Conservation (phyloP, 2,329 filamentous ascomycete species). For the Talaromyces islandicus region DNA sequence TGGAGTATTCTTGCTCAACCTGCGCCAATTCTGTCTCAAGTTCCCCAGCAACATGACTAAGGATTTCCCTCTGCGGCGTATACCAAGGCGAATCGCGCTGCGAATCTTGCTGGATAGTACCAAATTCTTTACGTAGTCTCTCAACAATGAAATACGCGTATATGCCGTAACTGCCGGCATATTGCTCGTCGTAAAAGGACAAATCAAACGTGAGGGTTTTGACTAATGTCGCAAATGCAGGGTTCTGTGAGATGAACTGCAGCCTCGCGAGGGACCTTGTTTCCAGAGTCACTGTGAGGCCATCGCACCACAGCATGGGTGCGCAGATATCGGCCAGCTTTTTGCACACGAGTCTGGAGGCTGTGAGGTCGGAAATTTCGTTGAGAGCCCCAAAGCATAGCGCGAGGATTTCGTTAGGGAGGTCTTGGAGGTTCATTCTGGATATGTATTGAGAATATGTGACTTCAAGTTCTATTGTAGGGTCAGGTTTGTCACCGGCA, state of each 20-base stretch:
- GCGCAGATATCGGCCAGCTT: background rate
- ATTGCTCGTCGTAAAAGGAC: background rate
- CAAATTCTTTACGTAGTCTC: background rate
- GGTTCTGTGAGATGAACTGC: background rate
- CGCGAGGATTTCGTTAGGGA: background rate
- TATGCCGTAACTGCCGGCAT: background rate
- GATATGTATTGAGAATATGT: too few relatives aligned
- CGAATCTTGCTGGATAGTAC: background rate
- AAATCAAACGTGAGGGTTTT: background rate
- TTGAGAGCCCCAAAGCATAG: background rate
- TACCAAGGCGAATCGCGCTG: too few relatives aligned
- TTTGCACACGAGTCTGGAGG: background rate
- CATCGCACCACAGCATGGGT: background rate
- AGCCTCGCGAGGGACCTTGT: background rate
- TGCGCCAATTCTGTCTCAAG: background rate
- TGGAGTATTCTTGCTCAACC: too few relatives aligned
- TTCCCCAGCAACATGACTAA: too few relatives aligned
- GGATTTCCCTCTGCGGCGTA: too few relatives aligned
- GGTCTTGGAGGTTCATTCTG: background rate
- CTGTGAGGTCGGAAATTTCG: background rate
- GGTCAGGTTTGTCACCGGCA: too few relatives aligned
- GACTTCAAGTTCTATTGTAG: too few relatives aligned
- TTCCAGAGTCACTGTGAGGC: background rate
- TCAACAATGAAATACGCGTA: background rate
- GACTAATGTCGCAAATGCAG: background rate